phyloP scores from a whole-genome alignment of 371 early-diverging fungal species.

The Chytridium lagenaria region DNA sequence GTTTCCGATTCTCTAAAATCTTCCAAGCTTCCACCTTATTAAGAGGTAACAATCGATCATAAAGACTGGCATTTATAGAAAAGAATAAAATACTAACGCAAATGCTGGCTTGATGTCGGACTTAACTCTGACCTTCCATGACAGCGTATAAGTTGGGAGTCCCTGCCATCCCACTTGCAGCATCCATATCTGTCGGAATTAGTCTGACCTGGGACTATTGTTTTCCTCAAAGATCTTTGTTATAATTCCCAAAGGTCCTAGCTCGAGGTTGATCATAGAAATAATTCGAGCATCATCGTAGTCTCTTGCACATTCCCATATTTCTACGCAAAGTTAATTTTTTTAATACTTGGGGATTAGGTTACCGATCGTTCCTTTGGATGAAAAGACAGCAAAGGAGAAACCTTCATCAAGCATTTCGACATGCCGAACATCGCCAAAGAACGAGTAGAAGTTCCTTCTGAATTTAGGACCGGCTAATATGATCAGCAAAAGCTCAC shows the following conservation, averaged over 20 bases:
- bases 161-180: not conserved
- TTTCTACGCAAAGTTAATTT: not conserved
- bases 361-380: not conserved
- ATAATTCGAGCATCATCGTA: not conserved
- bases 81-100: too few species aligned
- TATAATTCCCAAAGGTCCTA: not conserved
- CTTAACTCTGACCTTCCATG: constrained; percentile 1
- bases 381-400: constrained; percentile 14
- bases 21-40: not conserved
- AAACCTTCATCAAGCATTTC: not conserved
- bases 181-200: not conserved
- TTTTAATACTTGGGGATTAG: not conserved
- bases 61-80: too few species aligned
- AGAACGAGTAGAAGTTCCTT: constrained; percentile 11
- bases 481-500: not conserved
- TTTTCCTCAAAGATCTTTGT: constrained; percentile 11
- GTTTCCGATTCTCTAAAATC: not conserved
- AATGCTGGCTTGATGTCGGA: too few species aligned
- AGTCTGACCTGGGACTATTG: not conserved
- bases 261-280: not conserved
- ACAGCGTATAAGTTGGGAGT: not conserved
- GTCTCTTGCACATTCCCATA: constrained; percentile 14
- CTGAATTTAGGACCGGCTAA: constrained; percentile 1
- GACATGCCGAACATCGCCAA: constrained; percentile 2
- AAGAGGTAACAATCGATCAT: too few species aligned